Conservation (phyloP, 2,329 filamentous ascomycete genomes). For the Rutstroemia sp. region DNA sequence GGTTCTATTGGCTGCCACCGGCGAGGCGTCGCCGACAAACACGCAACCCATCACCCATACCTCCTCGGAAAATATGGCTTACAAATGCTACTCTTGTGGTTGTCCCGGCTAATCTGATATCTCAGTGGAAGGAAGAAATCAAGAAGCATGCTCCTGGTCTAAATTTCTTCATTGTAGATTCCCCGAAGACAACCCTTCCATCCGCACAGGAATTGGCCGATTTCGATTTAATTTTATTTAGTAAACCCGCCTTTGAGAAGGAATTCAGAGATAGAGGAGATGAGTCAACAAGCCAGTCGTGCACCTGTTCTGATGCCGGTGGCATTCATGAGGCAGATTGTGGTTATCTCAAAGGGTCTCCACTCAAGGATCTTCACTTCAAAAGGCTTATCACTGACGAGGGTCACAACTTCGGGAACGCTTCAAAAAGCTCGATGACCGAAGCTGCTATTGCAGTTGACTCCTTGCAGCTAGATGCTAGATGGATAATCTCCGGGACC, state of each 20-base stretch:
- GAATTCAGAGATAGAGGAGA: conserved; percentile 47
- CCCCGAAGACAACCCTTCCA: conserved; percentile 47
- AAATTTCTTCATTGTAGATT: conserved; percentile 55
- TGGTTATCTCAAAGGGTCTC: conserved; percentile 40
- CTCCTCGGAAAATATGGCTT: conserved; percentile 49
- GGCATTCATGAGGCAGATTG: conserved; percentile 33
- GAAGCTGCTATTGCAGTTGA: conserved; percentile 46
- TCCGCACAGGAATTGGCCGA: conserved; percentile 47
- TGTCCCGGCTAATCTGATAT: conserved; percentile 73
- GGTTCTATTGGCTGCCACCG: conserved; percentile 49
- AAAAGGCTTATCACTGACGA: conserved; percentile 88
- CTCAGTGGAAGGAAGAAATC: conserved; percentile 81
- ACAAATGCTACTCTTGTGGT: conserved; percentile 68
- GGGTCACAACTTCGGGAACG: conserved; percentile 75
- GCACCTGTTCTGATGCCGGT: not conserved
- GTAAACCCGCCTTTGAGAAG: conserved; percentile 63
- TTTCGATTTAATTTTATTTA: conserved; percentile 74
- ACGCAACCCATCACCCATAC: conserved; percentile 33
- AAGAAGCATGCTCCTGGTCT: conserved; percentile 65
- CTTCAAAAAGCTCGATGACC: conserved; percentile 46
- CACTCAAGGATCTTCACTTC: conserved; percentile 68
- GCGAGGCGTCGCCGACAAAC: conserved; percentile 33
- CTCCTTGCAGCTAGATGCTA: conserved; percentile 55
- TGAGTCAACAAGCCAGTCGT: not conserved
- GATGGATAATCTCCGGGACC: conserved; percentile 88